A percentile compares a stretch with the other conserved stretches of the same genome.
These are phyloP conservation scores for Fennellomyces sp. DNA, from an alignment of 371 early-diverging fungal species.

Conservation along the genomic window DNA sequence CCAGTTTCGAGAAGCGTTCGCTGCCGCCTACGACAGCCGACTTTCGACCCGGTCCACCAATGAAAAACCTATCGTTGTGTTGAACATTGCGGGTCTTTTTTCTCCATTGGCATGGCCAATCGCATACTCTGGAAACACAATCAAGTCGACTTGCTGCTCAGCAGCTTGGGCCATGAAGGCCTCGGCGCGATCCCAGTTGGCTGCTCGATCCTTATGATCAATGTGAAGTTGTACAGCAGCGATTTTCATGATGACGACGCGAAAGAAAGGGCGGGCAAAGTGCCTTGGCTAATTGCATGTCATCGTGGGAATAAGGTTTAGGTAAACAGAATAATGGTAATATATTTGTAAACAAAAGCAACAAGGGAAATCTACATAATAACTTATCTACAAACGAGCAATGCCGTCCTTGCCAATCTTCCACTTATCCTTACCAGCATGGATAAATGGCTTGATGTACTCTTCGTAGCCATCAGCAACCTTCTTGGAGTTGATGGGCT, in stretches of 20 bases:
- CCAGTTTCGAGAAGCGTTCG: slow-evolving; percentile 17
- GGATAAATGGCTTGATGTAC: slow-evolving; percentile 54
- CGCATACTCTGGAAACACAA: slow-evolving; percentile 20
- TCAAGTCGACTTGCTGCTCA: slow-evolving; percentile 8
- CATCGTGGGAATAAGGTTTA: too few species aligned
- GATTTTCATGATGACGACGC: too few species aligned
- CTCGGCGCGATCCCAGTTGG: slow-evolving; percentile 15
- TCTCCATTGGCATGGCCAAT: not conserved
- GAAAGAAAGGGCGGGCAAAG: too few species aligned
- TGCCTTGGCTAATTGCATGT: too few species aligned
- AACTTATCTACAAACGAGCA: slow-evolving; percentile 34
- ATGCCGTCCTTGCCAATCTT: slow-evolving; percentile 31
- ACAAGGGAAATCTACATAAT: not conserved
- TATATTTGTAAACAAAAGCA: not conserved
- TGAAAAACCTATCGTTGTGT: slow-evolving; percentile 2
- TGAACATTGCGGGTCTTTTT: too few species aligned
- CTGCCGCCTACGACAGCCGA: not conserved
- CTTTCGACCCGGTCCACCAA: slow-evolving; percentile 3
- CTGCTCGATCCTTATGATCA: not conserved
- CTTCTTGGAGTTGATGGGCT: slow-evolving; percentile 63
- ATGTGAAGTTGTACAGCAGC: slow-evolving; percentile 12
- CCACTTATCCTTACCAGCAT: slow-evolving; percentile 40
- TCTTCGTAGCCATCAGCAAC: slow-evolving; percentile 59
- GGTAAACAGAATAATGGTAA: not conserved
- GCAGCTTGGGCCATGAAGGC: slow-evolving; percentile 5